A percentile compares a stretch with the other conserved stretches of the same genome.
Evolutionary conservation across 192 early-diverging fungal genomes (phyloP).

Genomic region (Dissophora globulifera): DNA sequence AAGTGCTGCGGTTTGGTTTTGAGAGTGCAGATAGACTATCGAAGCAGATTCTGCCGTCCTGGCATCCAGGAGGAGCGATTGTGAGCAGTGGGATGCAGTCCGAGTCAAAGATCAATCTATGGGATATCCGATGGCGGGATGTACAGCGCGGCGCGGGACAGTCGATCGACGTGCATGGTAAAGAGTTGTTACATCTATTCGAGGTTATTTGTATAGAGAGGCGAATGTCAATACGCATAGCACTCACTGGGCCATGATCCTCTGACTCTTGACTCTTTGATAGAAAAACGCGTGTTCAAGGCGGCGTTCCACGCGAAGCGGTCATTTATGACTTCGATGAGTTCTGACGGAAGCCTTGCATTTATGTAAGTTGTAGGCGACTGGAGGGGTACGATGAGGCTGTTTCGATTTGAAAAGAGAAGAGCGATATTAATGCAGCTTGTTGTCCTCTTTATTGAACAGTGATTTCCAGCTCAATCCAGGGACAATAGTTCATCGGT

Average conservation of each 20-base stretch:
- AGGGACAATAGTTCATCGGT: slow-evolving; percentile 22
- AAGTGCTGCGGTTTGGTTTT: slow-evolving; percentile 36
- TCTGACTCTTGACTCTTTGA: background rate
- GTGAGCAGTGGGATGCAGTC: slow-evolving; percentile 41
- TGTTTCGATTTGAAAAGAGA: too few relatives aligned
- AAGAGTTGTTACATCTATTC: background rate
- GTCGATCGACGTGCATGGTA: slow-evolving; percentile 34
- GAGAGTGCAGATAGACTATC: slow-evolving; percentile 34
- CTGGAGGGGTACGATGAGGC: background rate
- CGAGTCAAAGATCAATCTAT: slow-evolving; percentile 47
- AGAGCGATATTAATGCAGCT: background rate
- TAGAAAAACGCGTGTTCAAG: slow-evolving; percentile 45
- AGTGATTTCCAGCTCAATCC: slow-evolving; percentile 33
- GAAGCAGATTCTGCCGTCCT: slow-evolving; percentile 25
- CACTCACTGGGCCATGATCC: too few relatives aligned
- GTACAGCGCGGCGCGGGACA: slow-evolving; percentile 42
- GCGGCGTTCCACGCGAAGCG: slow-evolving; percentile 41
- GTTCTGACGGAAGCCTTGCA: slow-evolving; percentile 25
- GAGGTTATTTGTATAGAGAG: too few relatives aligned
- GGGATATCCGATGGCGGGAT: slow-evolving; percentile 51
- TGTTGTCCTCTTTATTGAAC: background rate
- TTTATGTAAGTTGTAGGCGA: slow-evolving; percentile 30
- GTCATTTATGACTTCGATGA: slow-evolving; percentile 41
- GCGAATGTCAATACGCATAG: too few relatives aligned
- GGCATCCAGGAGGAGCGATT: slow-evolving; percentile 41